Evolutionary conservation across 2,329 filamentous ascomycete species (phyloP), one percentile per base, ranked within the genome.

Genomic region (Paraphoma sp.): DNA sequence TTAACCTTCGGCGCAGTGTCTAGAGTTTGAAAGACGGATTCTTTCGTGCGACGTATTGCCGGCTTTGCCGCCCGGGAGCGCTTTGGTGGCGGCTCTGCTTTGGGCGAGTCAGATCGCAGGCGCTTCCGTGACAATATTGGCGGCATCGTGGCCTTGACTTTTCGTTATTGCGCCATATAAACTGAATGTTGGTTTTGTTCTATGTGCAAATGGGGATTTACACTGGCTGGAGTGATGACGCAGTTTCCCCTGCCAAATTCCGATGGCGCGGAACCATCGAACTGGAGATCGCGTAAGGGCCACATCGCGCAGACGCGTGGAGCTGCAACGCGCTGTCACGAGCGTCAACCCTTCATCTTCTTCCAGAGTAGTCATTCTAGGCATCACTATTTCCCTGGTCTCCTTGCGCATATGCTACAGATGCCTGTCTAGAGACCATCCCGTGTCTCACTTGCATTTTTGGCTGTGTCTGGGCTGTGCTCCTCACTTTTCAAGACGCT

Each of bases 121-220:
- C 88, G 84, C 78, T 92, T 93, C 65, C 87, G 86, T 47, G 87
- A 82, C 14, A 91, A 81, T 62, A 85, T 79, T 23, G 89, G 89
- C 68, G 89, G 88, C 89, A 92, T 92, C 16, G 16, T 57, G 53
- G 54, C 57, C 14, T 36, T 51, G 31, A 30, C 5, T 31, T 10
- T 23, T 14, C 31, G 38, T 30, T 54, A 54, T 57, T 14, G 47
- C 3, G 40, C 31, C 45, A 62, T 56, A 18, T 29, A 31, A 23
- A 11, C 23, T 23, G 23, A 23, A 2, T 23, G 23, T 23, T 2
- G 23, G 23, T 23, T 23, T 23, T 23, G 23, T 23, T 23, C 23
- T 5, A 23, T 30, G 14, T 3, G 10, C 2, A 42, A n/a, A n/a
- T 16, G 40, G n/a, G 38, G 29, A 30, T 41, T 38, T 38, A 11